phyloP scores from a whole-genome alignment of 2,329 filamentous ascomycete species.

The Xylariaceae sp. region DNA sequence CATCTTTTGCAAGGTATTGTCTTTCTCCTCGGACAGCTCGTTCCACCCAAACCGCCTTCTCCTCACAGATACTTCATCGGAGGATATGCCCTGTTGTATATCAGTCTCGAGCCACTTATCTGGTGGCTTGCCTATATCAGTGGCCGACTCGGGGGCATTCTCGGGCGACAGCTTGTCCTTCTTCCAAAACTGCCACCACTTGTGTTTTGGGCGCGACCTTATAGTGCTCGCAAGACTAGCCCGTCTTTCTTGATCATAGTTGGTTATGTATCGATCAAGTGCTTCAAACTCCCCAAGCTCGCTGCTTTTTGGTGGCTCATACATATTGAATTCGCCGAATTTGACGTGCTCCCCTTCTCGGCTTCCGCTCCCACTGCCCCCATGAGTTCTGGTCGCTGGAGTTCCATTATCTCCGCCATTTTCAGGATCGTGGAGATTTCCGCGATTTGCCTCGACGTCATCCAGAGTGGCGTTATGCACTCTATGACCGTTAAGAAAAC shows the following conservation, averaged over 20 bases:
- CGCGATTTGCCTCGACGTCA: constrained; percentile 25
- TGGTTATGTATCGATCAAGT: constrained; percentile 33
- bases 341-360: constrained; percentile 23
- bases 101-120: constrained; percentile 65
- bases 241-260: constrained; percentile 26
- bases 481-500: constrained; percentile 17
- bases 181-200: constrained; percentile 58
- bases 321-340: constrained; percentile 20
- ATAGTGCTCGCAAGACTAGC: constrained; percentile 19
- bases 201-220: constrained; percentile 40
- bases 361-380: neutral
- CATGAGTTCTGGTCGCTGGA: neutral
- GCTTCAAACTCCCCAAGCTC: constrained; percentile 31
- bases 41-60: constrained; percentile 65
- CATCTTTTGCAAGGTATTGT: constrained; percentile 67
- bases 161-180: constrained; percentile 32
- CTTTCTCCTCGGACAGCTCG: constrained; percentile 66
- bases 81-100: constrained; percentile 56
- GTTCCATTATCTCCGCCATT: constrained; percentile 1
- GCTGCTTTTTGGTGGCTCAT: constrained; percentile 15
- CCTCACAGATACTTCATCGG: constrained; percentile 53
- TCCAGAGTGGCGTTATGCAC: constrained; percentile 14
- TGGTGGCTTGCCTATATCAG: constrained; percentile 44
- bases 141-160: constrained; percentile 31
- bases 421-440: constrained; percentile 13